These are phyloP conservation scores for Dioscorea dumetorum DNA, from an alignment of 106 monocot species.

Conservation along the genomic window DNA sequence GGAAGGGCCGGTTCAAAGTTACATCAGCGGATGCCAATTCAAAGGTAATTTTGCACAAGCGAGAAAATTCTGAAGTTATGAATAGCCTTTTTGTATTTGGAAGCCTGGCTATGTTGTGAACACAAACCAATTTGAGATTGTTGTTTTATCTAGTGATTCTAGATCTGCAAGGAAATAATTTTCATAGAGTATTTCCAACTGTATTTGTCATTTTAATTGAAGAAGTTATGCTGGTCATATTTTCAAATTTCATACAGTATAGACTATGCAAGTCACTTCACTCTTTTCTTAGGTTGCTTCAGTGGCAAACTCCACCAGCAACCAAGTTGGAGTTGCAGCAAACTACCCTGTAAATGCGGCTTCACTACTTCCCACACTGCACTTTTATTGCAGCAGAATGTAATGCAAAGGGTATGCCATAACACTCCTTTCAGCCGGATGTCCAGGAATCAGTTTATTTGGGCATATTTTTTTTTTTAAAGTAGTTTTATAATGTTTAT, in stretches of 20 bases:
- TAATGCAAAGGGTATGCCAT: slow-evolving; percentile 58
- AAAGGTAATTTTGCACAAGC: slow-evolving; percentile 51
- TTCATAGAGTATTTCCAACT: no score
- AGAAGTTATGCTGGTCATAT: no score
- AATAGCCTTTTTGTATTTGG: no score
- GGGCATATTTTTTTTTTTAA: no score
- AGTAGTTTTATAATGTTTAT: slow-evolving; percentile 1
- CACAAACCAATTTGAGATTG: no score
- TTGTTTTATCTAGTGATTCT: no score
- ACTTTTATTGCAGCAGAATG: slow-evolving; percentile 76
- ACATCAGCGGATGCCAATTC: slow-evolving; percentile 51
- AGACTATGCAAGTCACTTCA: no score
- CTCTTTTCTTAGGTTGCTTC: slow-evolving; percentile 18
- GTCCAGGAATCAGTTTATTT: neutral
- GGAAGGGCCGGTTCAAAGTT: slow-evolving; percentile 82
- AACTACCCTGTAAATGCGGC: slow-evolving; percentile 21
- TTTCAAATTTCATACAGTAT: no score
- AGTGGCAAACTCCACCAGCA: slow-evolving; percentile 13
- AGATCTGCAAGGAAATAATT: no score
- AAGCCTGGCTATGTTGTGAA: no score
- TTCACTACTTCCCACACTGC: slow-evolving; percentile 53
- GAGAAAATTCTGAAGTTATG: no score
- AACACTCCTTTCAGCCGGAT: neutral
- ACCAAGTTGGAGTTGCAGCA: slow-evolving; percentile 23
- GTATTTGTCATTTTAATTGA: no score